phyloP scores from a whole-genome alignment of 148 eudicot genomes.

The Camellia granthamiana region DNA sequence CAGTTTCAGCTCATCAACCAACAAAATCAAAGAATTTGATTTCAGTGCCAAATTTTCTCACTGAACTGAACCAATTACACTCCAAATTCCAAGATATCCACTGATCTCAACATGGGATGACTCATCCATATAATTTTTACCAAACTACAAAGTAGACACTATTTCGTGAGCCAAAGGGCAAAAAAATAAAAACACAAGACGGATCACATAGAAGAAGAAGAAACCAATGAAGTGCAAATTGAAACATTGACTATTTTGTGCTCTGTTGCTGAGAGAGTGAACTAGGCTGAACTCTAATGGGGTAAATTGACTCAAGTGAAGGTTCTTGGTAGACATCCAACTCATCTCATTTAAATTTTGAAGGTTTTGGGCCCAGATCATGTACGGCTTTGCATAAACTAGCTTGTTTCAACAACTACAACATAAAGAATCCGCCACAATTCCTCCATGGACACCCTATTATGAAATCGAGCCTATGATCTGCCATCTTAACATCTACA shows the following conservation, averaged over 20 bases:
- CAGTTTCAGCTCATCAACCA: too few species aligned
- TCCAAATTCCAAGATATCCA: too few species aligned
- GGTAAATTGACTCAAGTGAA: background rate
- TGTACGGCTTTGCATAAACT: constrained; percentile 4
- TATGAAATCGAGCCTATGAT: background rate
- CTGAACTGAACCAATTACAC: too few species aligned
- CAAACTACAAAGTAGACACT: background rate
- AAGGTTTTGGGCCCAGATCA: background rate
- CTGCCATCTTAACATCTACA: background rate
- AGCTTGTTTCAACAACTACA: background rate
- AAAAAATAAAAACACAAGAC: background rate
- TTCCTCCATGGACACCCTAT: background rate
- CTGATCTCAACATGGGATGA: too few species aligned
- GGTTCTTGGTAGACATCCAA: background rate
- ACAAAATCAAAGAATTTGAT: too few species aligned
- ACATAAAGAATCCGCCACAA: background rate
- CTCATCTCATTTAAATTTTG: background rate
- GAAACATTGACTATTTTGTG: background rate
- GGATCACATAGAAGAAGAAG: background rate
- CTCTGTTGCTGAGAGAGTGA: background rate
- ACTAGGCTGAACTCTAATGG: background rate
- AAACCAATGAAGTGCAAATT: background rate
- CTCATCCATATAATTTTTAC: too few species aligned
- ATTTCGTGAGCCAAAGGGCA: background rate
- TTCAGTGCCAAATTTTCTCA: too few species aligned